These are phyloP conservation scores for Hanseniaspora vineae DNA, from an alignment of 805 yeast genomes.

Conservation along the genomic window DNA sequence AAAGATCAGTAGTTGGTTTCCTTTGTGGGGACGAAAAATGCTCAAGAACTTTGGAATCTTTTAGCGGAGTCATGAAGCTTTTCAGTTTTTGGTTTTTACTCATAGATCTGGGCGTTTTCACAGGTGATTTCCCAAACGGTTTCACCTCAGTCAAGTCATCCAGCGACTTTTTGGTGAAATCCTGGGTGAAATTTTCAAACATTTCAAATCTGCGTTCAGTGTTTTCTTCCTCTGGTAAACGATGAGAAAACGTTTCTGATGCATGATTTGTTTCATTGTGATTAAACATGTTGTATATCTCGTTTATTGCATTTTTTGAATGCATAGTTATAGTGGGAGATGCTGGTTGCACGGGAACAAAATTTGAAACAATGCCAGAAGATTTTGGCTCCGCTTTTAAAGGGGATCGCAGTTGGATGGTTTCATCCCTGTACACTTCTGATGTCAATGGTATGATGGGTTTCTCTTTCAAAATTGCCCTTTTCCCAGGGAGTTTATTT, in stretches of 20 bases:
- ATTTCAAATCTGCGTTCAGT: conserved; percentile 16
- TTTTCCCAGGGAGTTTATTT: not conserved
- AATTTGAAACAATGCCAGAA: not conserved
- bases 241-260: conserved; percentile 10
- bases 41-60: no score
- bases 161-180: conserved; percentile 20
- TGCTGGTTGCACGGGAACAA: conserved; percentile 18
- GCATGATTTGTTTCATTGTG: conserved; percentile 27
- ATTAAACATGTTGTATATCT: conserved; percentile 65
- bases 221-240: conserved; percentile 9
- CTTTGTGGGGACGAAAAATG: no score
- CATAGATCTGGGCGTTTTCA: conserved; percentile 3
- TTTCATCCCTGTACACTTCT: conserved; percentile 30
- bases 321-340: conserved; percentile 74
- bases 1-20: no score
- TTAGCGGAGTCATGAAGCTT: conserved; percentile 5
- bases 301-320: conserved; percentile 64
- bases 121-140: not conserved
- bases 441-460: conserved; percentile 25
- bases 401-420: conserved; percentile 10
- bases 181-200: conserved; percentile 26
- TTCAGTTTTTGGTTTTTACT: conserved; percentile 5
- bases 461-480: conserved; percentile 4
- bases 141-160: conserved; percentile 28
- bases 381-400: conserved; percentile 5